These are phyloP conservation scores for Metschnikowia anglica DNA, from an alignment of 805 yeast species.

Conservation along the genomic window DNA sequence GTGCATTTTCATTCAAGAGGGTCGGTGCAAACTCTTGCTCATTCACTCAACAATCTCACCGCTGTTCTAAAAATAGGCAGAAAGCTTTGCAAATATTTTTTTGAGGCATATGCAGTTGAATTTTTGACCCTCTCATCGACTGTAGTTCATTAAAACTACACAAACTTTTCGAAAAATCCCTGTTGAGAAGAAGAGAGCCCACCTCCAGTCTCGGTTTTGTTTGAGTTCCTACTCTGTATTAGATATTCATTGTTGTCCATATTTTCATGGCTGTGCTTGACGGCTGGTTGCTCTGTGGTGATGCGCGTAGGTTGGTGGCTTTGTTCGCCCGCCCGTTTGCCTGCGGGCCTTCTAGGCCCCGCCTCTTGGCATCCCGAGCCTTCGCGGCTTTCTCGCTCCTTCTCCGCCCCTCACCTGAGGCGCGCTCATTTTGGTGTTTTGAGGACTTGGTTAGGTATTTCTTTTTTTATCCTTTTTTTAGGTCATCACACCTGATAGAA, in stretches of 20 bases:
- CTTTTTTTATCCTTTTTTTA: background rate
- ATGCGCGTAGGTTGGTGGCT: too few relatives aligned
- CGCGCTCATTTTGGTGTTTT: slow-evolving; percentile 2
- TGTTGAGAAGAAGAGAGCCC: too few relatives aligned
- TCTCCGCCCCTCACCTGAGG: slow-evolving; percentile 4
- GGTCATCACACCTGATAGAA: too few relatives aligned
- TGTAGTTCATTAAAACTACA: too few relatives aligned
- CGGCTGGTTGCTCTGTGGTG: too few relatives aligned
- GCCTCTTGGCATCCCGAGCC: background rate
- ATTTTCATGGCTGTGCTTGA: too few relatives aligned
- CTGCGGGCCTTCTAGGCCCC: slow-evolving; percentile 4
- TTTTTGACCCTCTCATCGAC: background rate
- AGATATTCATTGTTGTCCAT: background rate
- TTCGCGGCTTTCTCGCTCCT: slow-evolving; percentile 1
- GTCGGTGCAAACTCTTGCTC: background rate
- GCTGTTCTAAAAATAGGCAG: background rate
- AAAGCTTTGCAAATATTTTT: background rate
- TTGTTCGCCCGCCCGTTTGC: background rate
- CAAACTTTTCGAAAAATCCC: too few relatives aligned
- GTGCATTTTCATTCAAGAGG: too few relatives aligned
- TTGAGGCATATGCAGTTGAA: background rate
- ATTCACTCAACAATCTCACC: background rate
- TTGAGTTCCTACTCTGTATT: too few relatives aligned
- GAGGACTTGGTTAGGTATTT: too few relatives aligned
- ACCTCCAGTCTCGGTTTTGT: too few relatives aligned